Percentiles rank a stretch among this genome's conserved stretches.
Evolutionary conservation across 345 rosid genomes (phyloP).

Genomic region (Acer yangbiense): DNA sequence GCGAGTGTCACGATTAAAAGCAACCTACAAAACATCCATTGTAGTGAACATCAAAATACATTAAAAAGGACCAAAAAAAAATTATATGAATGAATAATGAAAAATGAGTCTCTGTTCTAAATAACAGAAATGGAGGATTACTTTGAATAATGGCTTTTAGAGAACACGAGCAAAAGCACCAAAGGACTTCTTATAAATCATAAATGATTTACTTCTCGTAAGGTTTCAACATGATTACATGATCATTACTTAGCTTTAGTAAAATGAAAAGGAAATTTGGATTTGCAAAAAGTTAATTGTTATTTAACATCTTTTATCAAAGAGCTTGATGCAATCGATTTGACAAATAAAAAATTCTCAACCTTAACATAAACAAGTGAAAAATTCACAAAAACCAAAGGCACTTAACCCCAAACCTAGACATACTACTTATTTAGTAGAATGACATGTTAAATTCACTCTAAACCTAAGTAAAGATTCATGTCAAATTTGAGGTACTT

Average conservation of each 20-base stretch:
- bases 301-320: conserved; percentile 5
- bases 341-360: not conserved
- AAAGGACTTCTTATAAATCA: too few species aligned
- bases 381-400: not conserved
- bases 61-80: not conserved
- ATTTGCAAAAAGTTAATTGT: not conserved
- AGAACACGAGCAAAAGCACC: not conserved
- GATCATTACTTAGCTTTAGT: not conserved
- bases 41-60: conserved; percentile 10
- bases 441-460: not conserved
- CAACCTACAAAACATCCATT: conserved; percentile 58
- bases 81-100: not conserved
- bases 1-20: conserved; percentile 67
- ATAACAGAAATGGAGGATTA: not conserved
- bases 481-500: not conserved
- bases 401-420: not conserved
- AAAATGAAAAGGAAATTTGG: not conserved
- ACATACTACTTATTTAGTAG: not conserved
- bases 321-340: not conserved
- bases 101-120: conserved; percentile 1
- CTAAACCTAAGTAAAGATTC: not conserved
- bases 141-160: not conserved
- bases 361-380: not conserved
- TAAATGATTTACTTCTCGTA: not conserved
- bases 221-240: not conserved